These are phyloP conservation scores for Colletotrichum sidae DNA, from an alignment of 2,329 filamentous ascomycete genomes.

Conservation along the genomic window DNA sequence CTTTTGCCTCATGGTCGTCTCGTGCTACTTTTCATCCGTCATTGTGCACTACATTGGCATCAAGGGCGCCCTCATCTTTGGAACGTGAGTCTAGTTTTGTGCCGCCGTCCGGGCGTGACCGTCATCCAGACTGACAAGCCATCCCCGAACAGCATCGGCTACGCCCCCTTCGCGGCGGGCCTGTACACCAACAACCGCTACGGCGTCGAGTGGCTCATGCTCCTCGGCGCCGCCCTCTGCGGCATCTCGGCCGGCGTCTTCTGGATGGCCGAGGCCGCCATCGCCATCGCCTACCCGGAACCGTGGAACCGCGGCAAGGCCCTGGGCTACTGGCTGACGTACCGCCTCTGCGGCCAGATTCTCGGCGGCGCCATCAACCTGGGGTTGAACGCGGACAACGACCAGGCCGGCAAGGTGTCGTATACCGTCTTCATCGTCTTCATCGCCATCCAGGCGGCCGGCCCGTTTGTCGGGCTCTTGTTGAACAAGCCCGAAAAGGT, in stretches of 20 bases:
- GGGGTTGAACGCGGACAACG: slow-evolving; percentile 69
- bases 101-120: no score
- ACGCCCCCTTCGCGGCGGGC: slow-evolving; percentile 77
- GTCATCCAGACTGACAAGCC: background rate
- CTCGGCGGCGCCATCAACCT: slow-evolving; percentile 79
- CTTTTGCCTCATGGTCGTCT: slow-evolving; percentile 79
- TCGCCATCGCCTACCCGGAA: slow-evolving; percentile 79
- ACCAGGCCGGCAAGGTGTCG: slow-evolving; percentile 72
- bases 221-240: slow-evolving; percentile 76
- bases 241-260: slow-evolving; percentile 79
- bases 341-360: slow-evolving; percentile 72
- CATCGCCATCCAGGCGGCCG: slow-evolving; percentile 75
- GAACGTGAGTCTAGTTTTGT: slow-evolving; percentile 60
- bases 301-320: slow-evolving; percentile 74
- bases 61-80: slow-evolving; percentile 76
- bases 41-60: slow-evolving; percentile 77
- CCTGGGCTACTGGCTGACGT: slow-evolving; percentile 75
- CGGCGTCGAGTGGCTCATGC: slow-evolving; percentile 75
- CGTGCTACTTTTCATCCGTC: slow-evolving; percentile 73
- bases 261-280: slow-evolving; percentile 81
- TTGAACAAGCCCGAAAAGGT: slow-evolving; percentile 72
- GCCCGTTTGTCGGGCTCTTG: slow-evolving; percentile 73
- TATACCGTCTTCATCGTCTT: slow-evolving; percentile 78
- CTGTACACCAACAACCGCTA: slow-evolving; percentile 80
- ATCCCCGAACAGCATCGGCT: slow-evolving; percentile 63